These are phyloP conservation scores for Entomortierella beljakovae DNA, from an alignment of 192 early-diverging fungal genomes.

Conservation along the genomic window DNA sequence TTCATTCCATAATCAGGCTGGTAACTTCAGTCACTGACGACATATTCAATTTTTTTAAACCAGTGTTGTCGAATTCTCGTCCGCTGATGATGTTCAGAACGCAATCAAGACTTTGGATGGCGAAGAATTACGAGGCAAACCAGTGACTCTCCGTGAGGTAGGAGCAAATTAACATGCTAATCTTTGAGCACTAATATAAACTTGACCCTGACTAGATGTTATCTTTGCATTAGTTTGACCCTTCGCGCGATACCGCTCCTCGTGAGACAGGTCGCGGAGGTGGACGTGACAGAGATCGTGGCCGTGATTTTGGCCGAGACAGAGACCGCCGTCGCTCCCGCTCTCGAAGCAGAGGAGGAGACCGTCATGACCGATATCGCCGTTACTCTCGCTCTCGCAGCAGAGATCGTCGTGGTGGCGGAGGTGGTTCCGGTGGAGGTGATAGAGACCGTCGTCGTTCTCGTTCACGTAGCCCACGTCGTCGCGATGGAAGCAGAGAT, in stretches of 20 bases:
- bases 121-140: constrained; percentile 74
- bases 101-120: constrained; percentile 89
- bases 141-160: constrained; percentile 75
- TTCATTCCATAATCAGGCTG: too few species aligned
- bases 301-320: constrained; percentile 57
- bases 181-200: too few species aligned
- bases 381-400: constrained; percentile 61
- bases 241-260: constrained; percentile 41
- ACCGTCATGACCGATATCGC: constrained; percentile 51
- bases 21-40: too few species aligned
- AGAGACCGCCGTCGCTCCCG: constrained; percentile 63
- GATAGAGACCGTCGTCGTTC: constrained; percentile 62
- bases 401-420: constrained; percentile 47
- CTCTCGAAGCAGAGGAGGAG: constrained; percentile 63
- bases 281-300: constrained; percentile 55
- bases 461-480: constrained; percentile 52
- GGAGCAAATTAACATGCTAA: constrained; percentile 19
- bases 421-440: too few species aligned
- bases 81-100: constrained; percentile 82
- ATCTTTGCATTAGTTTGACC: constrained; percentile 27
- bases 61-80: constrained; percentile 92
- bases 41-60: not conserved
- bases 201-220: too few species aligned
- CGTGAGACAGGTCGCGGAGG: constrained; percentile 54
- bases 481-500: constrained; percentile 35